Evolutionary conservation across 2,329 filamentous ascomycete species (phyloP).

Genomic region (Cryphonectria naterciae): DNA sequence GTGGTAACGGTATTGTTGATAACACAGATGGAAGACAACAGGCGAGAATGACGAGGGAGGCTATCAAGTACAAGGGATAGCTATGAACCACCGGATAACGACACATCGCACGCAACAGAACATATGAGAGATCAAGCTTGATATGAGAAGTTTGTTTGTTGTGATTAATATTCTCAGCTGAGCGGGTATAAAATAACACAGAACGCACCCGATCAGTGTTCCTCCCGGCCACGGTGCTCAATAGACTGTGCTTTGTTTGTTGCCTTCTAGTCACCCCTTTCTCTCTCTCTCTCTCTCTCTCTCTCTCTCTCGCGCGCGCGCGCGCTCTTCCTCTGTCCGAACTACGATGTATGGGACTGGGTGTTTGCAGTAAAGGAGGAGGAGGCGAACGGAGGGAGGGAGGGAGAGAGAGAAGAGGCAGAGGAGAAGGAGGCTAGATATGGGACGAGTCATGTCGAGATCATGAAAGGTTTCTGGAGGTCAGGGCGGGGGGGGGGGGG

Average conservation of each 20-base stretch:
- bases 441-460: conserved; percentile 1
- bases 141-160: neutral
- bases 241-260: neutral
- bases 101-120: neutral
- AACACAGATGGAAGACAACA: neutral
- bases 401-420: neutral
- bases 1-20: neutral
- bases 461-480: neutral
- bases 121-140: neutral
- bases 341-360: neutral
- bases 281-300: neutral
- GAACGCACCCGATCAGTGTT: no score
- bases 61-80: neutral
- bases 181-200: no score
- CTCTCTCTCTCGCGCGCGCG: no score
- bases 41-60: neutral
- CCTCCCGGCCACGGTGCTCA: no score
- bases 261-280: neutral
- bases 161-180: no score
- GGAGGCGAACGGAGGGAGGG: neutral
- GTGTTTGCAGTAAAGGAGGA: neutral
- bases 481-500: neutral
- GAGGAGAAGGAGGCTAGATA: neutral
- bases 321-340: no score
- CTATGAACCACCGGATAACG: neutral